Evolutionary conservation across 2,329 filamentous ascomycete genomes (phyloP), one percentile per base, ranked within the genome.

Genomic region (Verticillium albo-atrum): DNA sequence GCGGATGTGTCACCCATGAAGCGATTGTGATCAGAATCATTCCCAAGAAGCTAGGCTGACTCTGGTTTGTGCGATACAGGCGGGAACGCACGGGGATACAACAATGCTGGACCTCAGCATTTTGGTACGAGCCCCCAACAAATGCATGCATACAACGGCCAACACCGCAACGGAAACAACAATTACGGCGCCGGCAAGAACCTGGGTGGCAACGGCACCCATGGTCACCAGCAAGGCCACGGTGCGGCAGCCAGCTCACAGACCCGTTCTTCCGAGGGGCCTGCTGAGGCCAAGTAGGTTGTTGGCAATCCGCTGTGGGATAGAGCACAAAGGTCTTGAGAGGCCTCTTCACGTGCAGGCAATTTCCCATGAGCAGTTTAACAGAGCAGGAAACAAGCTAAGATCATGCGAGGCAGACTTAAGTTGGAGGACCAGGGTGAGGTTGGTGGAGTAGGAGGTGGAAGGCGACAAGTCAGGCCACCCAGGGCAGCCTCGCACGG

Each of bases 91-190:
- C 83, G 86, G 67, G 82, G 81, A 57, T 89, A 88, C 71, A 81
- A 79, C 65, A 84, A 82, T 57, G 76, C 78, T 34, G 82, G 82
- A 57, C 79, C 82, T 42, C 85, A 87, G 64, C 87, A 88, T 63
- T 89, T 82, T 69, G 82, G 85, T 58, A 84, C 82, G 35, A 89
- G 87, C 67, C 87, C 87, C 56, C 86, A 88, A 63, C 84, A 88
- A 61, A 75, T 78, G 66, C 86, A 89, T 69, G 84, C 88, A 66
- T 88, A 85, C 68, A 81, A 81, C 2, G 80, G 79, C 42, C 82
- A 83, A 63, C 82, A 85, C 68, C 84, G 84, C 64, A 86, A 81
- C 67, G 83, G 82, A 64, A 81, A 78, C 65, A 82, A 80, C 69
- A 82, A 77, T 60, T 82, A 83, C 61, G 68, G 68, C 42, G 25